Evolutionary conservation across 768 basidiomycete genomes (phyloP).

Genomic region (Kwoniella heveanensis): DNA sequence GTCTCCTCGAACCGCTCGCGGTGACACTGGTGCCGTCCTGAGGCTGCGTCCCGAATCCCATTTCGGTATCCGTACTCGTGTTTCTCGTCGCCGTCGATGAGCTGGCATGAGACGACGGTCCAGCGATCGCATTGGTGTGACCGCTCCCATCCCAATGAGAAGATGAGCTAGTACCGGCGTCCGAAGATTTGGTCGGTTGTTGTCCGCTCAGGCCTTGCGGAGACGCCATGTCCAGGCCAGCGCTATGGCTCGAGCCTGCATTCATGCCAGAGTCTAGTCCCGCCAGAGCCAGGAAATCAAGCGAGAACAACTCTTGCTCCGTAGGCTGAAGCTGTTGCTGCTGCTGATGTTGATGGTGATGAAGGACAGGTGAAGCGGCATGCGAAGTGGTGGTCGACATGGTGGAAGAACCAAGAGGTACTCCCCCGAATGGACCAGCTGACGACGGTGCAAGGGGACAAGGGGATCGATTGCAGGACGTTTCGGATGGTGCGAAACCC

Average conservation of each 20-base stretch:
- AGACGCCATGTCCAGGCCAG: conserved; percentile 6
- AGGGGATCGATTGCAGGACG: background rate
- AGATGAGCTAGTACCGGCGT: background rate
- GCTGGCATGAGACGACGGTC: conserved; percentile 16
- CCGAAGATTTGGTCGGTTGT: background rate
- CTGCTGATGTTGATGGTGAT: background rate
- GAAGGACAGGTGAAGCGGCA: conserved; percentile 9
- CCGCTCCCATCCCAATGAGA: conserved; percentile 4
- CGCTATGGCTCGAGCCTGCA: background rate
- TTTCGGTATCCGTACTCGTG: background rate
- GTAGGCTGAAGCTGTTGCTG: background rate
- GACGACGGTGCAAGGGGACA: background rate
- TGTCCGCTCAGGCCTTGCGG: too few relatives aligned
- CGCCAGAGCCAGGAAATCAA: conserved; percentile 20
- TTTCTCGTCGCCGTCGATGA: conserved; percentile 9
- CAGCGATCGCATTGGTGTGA: conserved; percentile 7
- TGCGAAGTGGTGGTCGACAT: conserved; percentile 14
- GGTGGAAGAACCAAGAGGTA: background rate
- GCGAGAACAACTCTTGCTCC: conserved; percentile 10
- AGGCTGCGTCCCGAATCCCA: background rate
- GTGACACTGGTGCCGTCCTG: background rate
- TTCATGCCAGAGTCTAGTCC: conserved; percentile 15
- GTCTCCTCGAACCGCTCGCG: background rate
- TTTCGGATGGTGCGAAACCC: too few relatives aligned
- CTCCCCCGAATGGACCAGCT: background rate